Percentiles rank a stretch among this genome's conserved stretches.
These are phyloP conservation scores for Phytophthora meadii DNA, from an alignment of 352 stramenopile species.

Conservation along the genomic window DNA sequence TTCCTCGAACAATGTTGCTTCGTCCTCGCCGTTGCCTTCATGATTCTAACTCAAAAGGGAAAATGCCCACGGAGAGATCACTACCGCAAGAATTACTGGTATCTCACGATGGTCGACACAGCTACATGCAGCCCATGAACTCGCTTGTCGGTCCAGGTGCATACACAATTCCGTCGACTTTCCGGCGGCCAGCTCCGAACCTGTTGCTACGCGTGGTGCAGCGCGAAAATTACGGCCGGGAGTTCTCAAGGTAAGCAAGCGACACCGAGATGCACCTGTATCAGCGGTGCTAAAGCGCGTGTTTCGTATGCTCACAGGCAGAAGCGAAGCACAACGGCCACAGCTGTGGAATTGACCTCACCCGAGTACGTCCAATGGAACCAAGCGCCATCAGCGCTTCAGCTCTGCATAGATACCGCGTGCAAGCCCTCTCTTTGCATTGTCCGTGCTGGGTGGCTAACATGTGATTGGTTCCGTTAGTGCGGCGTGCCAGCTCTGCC, in stretches of 20 bases:
- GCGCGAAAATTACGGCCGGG: slow-evolving; percentile 55
- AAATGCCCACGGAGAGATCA: slow-evolving; percentile 28
- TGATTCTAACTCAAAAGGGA: neutral
- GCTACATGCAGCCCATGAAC: slow-evolving; percentile 64
- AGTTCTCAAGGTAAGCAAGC: slow-evolving; percentile 57
- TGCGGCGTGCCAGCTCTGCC: slow-evolving; percentile 30
- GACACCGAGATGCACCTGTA: neutral
- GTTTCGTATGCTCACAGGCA: slow-evolving; percentile 27
- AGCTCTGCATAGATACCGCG: slow-evolving; percentile 29
- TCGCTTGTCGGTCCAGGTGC: slow-evolving; percentile 55
- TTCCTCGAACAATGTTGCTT: slow-evolving; percentile 4
- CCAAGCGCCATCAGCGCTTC: slow-evolving; percentile 8
- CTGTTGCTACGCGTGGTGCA: slow-evolving; percentile 53
- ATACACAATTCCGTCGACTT: slow-evolving; percentile 69
- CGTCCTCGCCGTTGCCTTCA: slow-evolving; percentile 17
- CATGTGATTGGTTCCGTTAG: slow-evolving; percentile 29
- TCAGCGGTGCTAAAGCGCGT: slow-evolving; percentile 15
- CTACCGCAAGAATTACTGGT: slow-evolving; percentile 26
- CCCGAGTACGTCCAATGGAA: slow-evolving; percentile 13
- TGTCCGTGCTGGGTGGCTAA: slow-evolving; percentile 24
- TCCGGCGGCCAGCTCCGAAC: slow-evolving; percentile 42
- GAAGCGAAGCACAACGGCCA: slow-evolving; percentile 24
- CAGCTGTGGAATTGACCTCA: slow-evolving; percentile 4
- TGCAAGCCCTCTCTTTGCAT: slow-evolving; percentile 15
- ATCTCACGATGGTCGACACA: slow-evolving; percentile 41